Conservation (phyloP, 805 yeast genomes). For the Candida andamanensis region DNA sequence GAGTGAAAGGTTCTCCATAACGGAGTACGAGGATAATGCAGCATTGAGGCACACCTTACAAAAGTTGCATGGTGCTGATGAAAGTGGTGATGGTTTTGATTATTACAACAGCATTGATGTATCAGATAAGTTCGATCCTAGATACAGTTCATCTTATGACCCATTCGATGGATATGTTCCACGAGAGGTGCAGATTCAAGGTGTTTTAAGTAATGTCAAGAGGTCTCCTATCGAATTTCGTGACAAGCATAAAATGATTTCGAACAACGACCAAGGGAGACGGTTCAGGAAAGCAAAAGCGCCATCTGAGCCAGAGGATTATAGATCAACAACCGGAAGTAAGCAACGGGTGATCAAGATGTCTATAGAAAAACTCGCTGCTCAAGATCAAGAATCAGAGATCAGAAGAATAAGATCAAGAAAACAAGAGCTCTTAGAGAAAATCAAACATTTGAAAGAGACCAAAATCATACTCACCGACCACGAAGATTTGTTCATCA, state of each 20-base stretch:
- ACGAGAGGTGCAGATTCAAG: conserved; percentile 3
- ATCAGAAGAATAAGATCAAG: conserved; percentile 7
- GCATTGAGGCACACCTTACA: conserved; percentile 7
- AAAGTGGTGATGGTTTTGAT: conserved; percentile 3
- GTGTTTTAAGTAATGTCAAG: conserved; percentile 4
- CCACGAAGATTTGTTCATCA: conserved; percentile 10
- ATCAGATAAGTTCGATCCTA: conserved; percentile 2
- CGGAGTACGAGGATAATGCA: conserved; percentile 12
- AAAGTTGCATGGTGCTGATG: conserved; percentile 6
- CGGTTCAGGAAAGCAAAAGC: conserved; percentile 1
- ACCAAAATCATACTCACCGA: conserved; percentile 22
- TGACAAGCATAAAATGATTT: no score
- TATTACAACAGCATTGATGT: conserved; percentile 5
- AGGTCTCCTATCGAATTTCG: no score
- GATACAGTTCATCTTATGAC: conserved; percentile 1
- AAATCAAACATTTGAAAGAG: conserved; percentile 19
- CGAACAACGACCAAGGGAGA: conserved; percentile 4
- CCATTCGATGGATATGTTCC: conserved; percentile 2
- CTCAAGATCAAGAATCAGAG: conserved; percentile 12
- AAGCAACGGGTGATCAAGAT: conserved; percentile 6
- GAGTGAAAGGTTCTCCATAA: conserved; percentile 26
- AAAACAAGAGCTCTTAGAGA: conserved; percentile 20
- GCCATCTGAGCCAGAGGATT: not conserved
- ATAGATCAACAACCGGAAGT: conserved; percentile 1
- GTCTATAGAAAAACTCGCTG: no score